A percentile compares a stretch with the other conserved stretches of the same genome.
Conservation (phyloP, 208 protist species). For the Leishmania mexicana region DNA sequence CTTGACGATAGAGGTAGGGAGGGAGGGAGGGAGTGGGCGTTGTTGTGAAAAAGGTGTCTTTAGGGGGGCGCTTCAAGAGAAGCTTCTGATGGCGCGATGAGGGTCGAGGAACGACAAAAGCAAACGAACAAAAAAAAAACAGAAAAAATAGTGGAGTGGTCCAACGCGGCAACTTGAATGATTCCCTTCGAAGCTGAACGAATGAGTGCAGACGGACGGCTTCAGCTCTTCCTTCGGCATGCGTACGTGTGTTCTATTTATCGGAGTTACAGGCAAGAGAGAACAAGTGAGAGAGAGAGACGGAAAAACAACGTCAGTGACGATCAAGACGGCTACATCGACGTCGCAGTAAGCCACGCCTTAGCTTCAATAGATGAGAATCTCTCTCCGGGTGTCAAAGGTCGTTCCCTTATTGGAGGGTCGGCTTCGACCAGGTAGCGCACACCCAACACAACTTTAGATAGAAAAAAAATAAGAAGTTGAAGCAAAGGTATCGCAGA, state of each 20-base stretch:
- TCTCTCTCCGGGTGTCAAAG: not conserved
- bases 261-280: not conserved
- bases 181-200: not conserved
- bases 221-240: not conserved
- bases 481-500: not conserved
- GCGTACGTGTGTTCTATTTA: not conserved
- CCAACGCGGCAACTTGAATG: not conserved
- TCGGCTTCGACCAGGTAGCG: not conserved
- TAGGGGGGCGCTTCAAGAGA: not conserved
- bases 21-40: too few relatives aligned
- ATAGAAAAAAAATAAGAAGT: not conserved
- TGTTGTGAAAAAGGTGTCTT: not conserved
- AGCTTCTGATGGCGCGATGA: not conserved
- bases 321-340: not conserved
- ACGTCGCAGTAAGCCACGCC: not conserved
- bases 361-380: not conserved
- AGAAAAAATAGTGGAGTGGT: constrained; percentile 15
- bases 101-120: constrained; percentile 7
- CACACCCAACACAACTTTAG: not conserved
- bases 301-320: not conserved
- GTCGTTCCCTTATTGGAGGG: not conserved
- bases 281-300: not conserved
- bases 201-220: not conserved
- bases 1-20: not conserved
- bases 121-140: constrained; percentile 10